Evolutionary conservation across 2,329 filamentous ascomycete species (phyloP).

Genomic region (Ophiostoma sp.): DNA sequence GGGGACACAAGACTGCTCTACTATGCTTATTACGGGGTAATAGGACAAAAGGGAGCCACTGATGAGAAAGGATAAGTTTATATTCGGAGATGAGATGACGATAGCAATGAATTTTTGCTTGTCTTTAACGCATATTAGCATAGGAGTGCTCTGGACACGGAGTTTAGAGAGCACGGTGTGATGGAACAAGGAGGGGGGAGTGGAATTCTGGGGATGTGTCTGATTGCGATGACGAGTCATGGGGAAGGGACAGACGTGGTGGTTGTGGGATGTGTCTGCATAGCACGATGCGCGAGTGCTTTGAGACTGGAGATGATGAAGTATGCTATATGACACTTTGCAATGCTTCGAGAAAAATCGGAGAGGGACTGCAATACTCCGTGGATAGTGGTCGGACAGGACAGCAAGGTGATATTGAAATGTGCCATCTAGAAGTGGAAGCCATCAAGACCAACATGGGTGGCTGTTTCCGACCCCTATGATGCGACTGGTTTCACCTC

Average conservation of each 20-base stretch:
- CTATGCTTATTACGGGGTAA: not conserved
- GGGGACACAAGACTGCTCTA: constrained; percentile 4
- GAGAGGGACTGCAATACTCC: not conserved
- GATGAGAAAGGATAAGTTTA: not conserved
- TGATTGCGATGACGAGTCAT: constrained; percentile 14
- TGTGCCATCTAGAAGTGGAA: not conserved
- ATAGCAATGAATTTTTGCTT: not conserved
- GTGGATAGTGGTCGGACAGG: no score
- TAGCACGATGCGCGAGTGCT: not conserved
- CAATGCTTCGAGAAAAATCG: not conserved
- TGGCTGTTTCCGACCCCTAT: not conserved
- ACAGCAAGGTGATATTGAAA: not conserved
- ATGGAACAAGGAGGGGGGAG: not conserved
- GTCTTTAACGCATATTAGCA: not conserved
- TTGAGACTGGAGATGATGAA: not conserved
- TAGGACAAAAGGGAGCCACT: not conserved
- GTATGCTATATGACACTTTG: not conserved
- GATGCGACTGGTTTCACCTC: constrained; percentile 12
- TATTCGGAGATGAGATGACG: not conserved
- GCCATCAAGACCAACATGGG: not conserved
- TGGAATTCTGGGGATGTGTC: not conserved
- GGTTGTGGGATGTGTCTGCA: not conserved
- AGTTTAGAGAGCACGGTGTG: not conserved
- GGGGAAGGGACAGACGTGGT: not conserved
- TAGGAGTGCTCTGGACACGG: not conserved